These are phyloP conservation scores for Cladosporium sp. DNA, from an alignment of 2,329 filamentous ascomycete species.

Conservation along the genomic window DNA sequence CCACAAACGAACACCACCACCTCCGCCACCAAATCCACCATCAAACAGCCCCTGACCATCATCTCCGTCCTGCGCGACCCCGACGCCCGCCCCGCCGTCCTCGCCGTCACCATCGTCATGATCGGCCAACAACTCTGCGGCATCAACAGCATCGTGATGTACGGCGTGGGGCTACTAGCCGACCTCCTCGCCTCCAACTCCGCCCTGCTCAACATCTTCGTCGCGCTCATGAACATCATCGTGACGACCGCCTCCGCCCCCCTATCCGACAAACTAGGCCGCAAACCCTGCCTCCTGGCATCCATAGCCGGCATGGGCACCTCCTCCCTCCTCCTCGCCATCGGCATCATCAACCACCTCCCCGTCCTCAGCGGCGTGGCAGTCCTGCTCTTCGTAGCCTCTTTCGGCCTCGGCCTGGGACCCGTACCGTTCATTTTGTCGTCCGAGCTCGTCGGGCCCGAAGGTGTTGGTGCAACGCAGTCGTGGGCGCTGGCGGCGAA, in stretches of 20 bases:
- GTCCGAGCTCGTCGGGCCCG: conserved; percentile 82
- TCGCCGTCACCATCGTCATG: conserved; percentile 91
- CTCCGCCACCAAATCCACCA: conserved; percentile 23
- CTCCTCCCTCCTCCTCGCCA: conserved; percentile 70
- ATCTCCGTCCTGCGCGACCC: conserved; percentile 61
- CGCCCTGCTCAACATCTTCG: conserved; percentile 77
- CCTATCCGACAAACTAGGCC: conserved; percentile 79
- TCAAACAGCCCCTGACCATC: conserved; percentile 36
- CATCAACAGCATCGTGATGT: conserved; percentile 98
- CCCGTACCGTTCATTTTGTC: conserved; percentile 94
- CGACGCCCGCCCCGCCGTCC: conserved; percentile 72
- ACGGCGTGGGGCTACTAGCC: conserved; percentile 84
- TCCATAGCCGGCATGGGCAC: conserved; percentile 82
- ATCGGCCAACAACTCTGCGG: conserved; percentile 84
- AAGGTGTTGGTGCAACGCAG: conserved; percentile 88
- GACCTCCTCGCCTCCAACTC: conserved; percentile 78
- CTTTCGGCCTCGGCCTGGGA: conserved; percentile 85
- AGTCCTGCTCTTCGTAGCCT: conserved; percentile 80
- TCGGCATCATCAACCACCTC: conserved; percentile 71
- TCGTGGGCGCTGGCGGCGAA: conserved; percentile 83
- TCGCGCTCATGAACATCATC: conserved; percentile 80
- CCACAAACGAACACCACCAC: conserved; percentile 29
- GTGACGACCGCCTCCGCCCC: conserved; percentile 79
- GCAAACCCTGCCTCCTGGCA: conserved; percentile 77
- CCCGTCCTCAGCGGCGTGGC: conserved; percentile 76